phyloP scores from a whole-genome alignment of 2,329 filamentous ascomycete species.

The Pestalotiopsis sp. region DNA sequence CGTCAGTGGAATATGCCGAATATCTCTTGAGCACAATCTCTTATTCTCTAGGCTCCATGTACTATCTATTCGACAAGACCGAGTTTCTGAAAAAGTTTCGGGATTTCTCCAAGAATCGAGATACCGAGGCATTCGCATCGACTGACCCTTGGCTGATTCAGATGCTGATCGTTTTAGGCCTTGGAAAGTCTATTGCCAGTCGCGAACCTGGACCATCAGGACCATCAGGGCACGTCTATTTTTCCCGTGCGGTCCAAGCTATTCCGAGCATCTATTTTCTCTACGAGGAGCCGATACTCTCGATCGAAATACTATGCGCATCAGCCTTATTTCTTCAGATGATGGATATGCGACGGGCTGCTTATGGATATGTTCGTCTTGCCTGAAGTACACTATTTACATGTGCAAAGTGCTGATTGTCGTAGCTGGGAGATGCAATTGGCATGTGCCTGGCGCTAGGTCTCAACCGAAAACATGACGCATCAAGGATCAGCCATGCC shows the following conservation, averaged over 20 bases:
- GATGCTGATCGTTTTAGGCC: background rate
- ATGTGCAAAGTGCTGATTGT: background rate
- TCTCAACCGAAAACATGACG: slow-evolving; percentile 1
- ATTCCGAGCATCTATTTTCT: background rate
- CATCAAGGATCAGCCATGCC: background rate
- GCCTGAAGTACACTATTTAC: background rate
- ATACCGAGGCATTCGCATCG: background rate
- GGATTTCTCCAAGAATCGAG: background rate
- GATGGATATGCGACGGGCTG: slow-evolving; percentile 1
- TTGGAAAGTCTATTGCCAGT: background rate
- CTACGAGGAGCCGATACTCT: background rate
- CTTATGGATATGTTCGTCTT: background rate
- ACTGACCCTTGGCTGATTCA: slow-evolving; percentile 3
- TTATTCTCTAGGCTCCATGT: background rate
- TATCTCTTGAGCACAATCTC: background rate
- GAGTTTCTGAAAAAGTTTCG: background rate
- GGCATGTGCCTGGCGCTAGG: background rate
- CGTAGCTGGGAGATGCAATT: background rate
- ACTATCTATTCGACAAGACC: background rate
- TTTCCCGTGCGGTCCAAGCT: background rate
- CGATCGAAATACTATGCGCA: background rate
- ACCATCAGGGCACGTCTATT: background rate
- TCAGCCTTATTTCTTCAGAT: background rate
- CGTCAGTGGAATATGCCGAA: background rate
- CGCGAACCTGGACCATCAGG: background rate